These are phyloP conservation scores for Xylariaceae sp. DNA, from an alignment of 2,329 filamentous ascomycete species.

Conservation along the genomic window DNA sequence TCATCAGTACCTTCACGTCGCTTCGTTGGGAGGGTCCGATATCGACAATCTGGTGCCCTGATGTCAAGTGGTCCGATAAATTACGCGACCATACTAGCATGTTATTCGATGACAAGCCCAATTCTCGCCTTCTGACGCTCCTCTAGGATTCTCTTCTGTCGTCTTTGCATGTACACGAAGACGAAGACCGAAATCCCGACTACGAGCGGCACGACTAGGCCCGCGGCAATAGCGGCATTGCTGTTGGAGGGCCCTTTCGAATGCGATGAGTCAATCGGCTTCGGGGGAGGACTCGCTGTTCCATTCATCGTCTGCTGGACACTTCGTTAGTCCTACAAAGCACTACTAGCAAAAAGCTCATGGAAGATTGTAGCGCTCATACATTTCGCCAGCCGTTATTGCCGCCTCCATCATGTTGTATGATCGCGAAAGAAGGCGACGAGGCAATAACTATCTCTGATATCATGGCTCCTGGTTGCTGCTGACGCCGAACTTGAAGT, in stretches of 20 bases:
- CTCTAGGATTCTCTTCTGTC: conserved; percentile 33
- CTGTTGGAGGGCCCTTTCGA: conserved; percentile 26
- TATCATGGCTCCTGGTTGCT: conserved; percentile 2
- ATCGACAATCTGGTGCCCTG: no score
- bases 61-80: no score
- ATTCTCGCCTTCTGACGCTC: conserved; percentile 35
- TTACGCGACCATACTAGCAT: no score
- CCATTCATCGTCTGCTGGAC: conserved; percentile 2
- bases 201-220: conserved; percentile 36
- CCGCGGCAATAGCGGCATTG: conserved; percentile 36
- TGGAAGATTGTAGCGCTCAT: background rate
- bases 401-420: background rate
- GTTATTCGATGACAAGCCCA: conserved; percentile 34
- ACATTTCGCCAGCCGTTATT: conserved; percentile 1
- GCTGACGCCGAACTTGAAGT: conserved; percentile 31
- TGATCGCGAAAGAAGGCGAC: conserved; percentile 33
- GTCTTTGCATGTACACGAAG: conserved; percentile 33
- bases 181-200: conserved; percentile 32
- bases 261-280: conserved; percentile 19
- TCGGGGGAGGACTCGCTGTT: conserved; percentile 21
- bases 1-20: background rate
- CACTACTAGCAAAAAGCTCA: conserved; percentile 1
- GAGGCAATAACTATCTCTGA: conserved; percentile 25
- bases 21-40: background rate
- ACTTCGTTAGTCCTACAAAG: background rate